Base-by-base conservation (phyloP, 495 filamentous ascomycete species). In the Aspergillus indologenus region DNA sequence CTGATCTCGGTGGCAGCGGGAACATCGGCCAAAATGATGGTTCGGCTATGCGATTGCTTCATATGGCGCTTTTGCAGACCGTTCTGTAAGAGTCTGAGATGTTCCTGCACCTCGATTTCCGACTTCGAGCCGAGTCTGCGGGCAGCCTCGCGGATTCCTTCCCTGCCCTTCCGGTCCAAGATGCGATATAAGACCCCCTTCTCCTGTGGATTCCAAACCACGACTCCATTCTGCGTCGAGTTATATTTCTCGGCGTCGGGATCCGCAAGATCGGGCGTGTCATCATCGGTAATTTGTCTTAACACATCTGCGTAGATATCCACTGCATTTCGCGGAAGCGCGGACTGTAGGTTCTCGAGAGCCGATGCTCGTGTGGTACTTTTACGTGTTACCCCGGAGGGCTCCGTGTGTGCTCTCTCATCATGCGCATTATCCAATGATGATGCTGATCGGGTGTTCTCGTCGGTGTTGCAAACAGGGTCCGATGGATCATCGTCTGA, bases 1-100 rank as follows among this genome's bases (percentile, higher is more conserved):
- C 83, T 84, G 21, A 97, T 68, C 64, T 97, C 90, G 3, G 82
- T 55, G 0, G 93, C 92, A 22, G 90, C 86, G 1, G 91, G 85
- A 0, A 91, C 64, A 47, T 90, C 59, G 56, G 56, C 62, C 65
- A 69, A 42, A 43, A 69, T 57, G 54, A 74, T 48, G 17, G 66
- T 60, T 54, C 61, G 62, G 48, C 56, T 40, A 57, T 66, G 60
- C 57, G 56, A 21, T n/a, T 63, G 57, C 21, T 60, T 51, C 29
- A 68, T 22, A 56, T 78, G 68, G n/a, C 69, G 68, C 26, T 74
- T 70, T 29, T 61, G 63, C 45, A 75, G 60, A 50, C 76, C 78
- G 43, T 81, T 72, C 2, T 84, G 77, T 0, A 97, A 78, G 2
- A 88, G 66, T 17, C 71, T 57, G 9, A 94, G 62, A 61, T 90